Conservation (phyloP, 169 alveolate species). For the Eimeria mitis region DNA sequence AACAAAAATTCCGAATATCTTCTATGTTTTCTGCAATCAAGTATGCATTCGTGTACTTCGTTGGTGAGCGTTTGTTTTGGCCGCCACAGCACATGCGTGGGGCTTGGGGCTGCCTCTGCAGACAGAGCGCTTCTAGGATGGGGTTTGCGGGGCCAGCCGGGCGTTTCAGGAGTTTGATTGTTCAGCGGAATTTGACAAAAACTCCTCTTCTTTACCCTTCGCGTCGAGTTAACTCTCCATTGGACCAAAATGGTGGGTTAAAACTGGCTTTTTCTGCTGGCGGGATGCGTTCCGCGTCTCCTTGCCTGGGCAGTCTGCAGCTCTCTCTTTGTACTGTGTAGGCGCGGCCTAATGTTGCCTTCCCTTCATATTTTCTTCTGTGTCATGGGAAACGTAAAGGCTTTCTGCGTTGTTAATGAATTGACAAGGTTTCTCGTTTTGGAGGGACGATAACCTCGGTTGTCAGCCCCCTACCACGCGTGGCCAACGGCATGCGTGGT, state of each 20-base stretch:
- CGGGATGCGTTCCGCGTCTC: not conserved
- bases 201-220: slow-evolving; percentile 4
- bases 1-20: not conserved
- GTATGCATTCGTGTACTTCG: not conserved
- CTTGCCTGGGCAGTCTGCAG: not conserved
- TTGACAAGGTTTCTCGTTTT: not conserved
- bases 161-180: not conserved
- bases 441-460: not conserved
- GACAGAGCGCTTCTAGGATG: slow-evolving; percentile 7
- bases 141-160: slow-evolving; percentile 53
- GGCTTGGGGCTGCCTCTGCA: slow-evolving; percentile 64
- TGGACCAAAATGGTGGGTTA: slow-evolving; percentile 40
- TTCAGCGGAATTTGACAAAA: not conserved
- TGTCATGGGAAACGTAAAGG: not conserved
- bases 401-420: not conserved
- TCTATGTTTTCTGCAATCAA: not conserved
- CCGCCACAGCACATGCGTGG: not conserved
- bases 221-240: slow-evolving; percentile 25
- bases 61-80: not conserved
- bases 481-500: too few species aligned
- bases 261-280: not conserved
- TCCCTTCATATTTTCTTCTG: not conserved
- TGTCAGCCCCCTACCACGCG: not conserved
- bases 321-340: not conserved
- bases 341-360: not conserved